These are phyloP conservation scores for Citrullus mucosospermus DNA, from an alignment of 306 rosid genomes.

Conservation along the genomic window DNA sequence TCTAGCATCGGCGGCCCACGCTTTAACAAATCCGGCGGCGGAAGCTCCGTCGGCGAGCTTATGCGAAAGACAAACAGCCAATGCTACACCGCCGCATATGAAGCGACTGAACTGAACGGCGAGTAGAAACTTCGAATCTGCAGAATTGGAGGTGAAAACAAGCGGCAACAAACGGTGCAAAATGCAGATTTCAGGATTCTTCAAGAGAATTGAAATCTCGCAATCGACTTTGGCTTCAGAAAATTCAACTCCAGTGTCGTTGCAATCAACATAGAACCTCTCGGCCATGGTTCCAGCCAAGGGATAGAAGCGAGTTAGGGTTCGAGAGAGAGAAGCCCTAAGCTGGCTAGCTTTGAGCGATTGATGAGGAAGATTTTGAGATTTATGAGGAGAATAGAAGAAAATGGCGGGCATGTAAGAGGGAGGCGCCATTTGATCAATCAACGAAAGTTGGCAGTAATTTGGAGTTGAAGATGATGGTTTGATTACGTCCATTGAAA, in stretches of 20 bases:
- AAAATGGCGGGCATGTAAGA: conserved; percentile 22
- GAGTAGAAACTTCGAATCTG: background rate
- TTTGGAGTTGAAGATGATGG: conserved; percentile 28
- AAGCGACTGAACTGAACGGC: conserved; percentile 2
- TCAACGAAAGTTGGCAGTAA: conserved; percentile 21
- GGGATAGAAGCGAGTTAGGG: conserved; percentile 13
- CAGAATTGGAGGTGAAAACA: background rate
- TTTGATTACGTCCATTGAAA: conserved; percentile 18
- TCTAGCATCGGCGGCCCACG: conserved; percentile 9
- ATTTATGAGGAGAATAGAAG: background rate
- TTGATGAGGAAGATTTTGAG: background rate
- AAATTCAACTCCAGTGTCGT: conserved; percentile 12
- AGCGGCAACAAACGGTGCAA: background rate
- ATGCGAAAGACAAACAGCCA: conserved; percentile 9
- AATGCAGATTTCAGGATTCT: background rate
- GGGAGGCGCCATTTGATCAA: conserved; percentile 29
- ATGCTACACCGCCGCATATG: conserved; percentile 8
- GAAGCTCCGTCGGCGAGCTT: conserved; percentile 12
- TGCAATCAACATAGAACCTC: conserved; percentile 7
- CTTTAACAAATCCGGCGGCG: background rate
- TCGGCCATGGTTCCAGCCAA: conserved; percentile 14
- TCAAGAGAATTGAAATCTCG: background rate
- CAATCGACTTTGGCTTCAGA: conserved; percentile 7
- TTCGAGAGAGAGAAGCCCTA: conserved; percentile 15
- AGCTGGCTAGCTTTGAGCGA: background rate